Percentiles rank a stretch among this genome's conserved stretches.
These are phyloP conservation scores for Cutaneotrichosporon spelunceum DNA, from an alignment of 1,284 basidiomycete genomes.

Conservation along the genomic window DNA sequence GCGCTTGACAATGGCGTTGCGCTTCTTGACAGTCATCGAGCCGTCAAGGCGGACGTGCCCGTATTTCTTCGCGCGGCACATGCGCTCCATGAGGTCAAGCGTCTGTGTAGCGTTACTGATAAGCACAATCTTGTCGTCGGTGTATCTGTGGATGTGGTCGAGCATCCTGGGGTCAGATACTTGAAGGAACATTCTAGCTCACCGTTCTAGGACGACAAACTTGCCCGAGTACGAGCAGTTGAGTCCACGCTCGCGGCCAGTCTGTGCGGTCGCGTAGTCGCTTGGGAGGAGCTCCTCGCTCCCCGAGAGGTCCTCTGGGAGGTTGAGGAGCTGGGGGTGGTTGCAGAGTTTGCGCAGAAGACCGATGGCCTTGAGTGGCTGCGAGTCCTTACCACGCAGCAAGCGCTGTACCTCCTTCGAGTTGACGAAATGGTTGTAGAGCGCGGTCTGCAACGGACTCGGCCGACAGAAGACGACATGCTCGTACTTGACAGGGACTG, in stretches of 20 bases:
- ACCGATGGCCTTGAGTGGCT: constrained; percentile 95
- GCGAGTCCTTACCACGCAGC: constrained; percentile 83
- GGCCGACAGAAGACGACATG: constrained; percentile 96
- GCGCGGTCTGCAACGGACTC: constrained; percentile 78
- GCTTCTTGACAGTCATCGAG: constrained; percentile 87
- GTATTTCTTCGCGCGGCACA: constrained; percentile 85
- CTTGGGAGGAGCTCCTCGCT: constrained; percentile 80
- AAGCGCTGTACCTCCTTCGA: constrained; percentile 92
- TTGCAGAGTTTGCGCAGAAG: constrained; percentile 97
- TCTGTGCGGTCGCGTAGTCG: constrained; percentile 56
- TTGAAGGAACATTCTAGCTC: constrained; percentile 21
- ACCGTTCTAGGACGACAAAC: constrained; percentile 91
- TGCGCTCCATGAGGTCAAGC: constrained; percentile 85
- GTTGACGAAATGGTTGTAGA: constrained; percentile 90
- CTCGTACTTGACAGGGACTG: constrained; percentile 98
- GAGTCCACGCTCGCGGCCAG: constrained; percentile 57
- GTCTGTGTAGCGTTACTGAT: constrained; percentile 99
- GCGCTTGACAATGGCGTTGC: constrained; percentile 93
- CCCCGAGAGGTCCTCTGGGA: constrained; percentile 82
- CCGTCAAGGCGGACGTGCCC: constrained; percentile 91
- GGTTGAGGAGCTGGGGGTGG: constrained; percentile 87
- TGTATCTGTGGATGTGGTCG: constrained; percentile 70
- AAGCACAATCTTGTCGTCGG: constrained; percentile 95
- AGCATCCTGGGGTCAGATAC: constrained; percentile 63
- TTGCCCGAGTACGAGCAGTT: constrained; percentile 83